Conservation (phyloP, 2,329 filamentous ascomycete species). For the Curvularia lunata region DNA sequence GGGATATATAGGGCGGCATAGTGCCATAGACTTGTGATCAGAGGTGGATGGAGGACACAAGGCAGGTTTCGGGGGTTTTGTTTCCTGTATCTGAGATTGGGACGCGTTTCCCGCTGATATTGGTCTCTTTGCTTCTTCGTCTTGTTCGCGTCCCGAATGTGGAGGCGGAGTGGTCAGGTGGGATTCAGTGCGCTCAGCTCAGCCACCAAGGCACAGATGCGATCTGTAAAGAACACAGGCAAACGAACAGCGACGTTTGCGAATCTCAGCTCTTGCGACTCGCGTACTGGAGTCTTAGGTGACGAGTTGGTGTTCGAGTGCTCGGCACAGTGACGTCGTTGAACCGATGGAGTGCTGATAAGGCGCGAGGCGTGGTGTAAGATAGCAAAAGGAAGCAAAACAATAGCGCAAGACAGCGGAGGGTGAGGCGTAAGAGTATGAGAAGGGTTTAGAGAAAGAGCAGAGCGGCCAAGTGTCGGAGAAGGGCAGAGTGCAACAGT, state of each 20-base stretch:
- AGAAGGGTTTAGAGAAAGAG: slow-evolving; percentile 9
- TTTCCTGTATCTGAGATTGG: neutral
- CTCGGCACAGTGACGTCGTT: slow-evolving; percentile 22
- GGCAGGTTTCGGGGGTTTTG: neutral
- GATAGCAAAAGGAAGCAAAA: slow-evolving; percentile 8
- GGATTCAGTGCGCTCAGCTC: slow-evolving; percentile 30
- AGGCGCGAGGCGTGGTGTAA: slow-evolving; percentile 12
- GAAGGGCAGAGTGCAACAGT: slow-evolving; percentile 10
- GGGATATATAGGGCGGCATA: slow-evolving; percentile 47
- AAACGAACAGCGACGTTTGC: neutral
- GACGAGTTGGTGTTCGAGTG: slow-evolving; percentile 7
- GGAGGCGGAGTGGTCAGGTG: slow-evolving; percentile 33
- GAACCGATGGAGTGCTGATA: slow-evolving; percentile 14
- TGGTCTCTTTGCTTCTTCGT: slow-evolving; percentile 9
- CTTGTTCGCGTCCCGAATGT: slow-evolving; percentile 2
- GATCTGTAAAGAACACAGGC: slow-evolving; percentile 4
- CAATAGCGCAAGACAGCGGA: slow-evolving; percentile 4
- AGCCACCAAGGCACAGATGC: slow-evolving; percentile 39
- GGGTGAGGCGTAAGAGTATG: neutral
- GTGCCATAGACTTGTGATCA: slow-evolving; percentile 30
- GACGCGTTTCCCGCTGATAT: neutral
- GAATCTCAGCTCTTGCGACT: neutral
- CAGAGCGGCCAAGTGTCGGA: slow-evolving; percentile 5
- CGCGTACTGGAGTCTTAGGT: neutral
- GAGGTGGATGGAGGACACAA: slow-evolving; percentile 16